phyloP scores from a whole-genome alignment of 176 grass and related monocot genomes.

The Oryza rufipogon region DNA sequence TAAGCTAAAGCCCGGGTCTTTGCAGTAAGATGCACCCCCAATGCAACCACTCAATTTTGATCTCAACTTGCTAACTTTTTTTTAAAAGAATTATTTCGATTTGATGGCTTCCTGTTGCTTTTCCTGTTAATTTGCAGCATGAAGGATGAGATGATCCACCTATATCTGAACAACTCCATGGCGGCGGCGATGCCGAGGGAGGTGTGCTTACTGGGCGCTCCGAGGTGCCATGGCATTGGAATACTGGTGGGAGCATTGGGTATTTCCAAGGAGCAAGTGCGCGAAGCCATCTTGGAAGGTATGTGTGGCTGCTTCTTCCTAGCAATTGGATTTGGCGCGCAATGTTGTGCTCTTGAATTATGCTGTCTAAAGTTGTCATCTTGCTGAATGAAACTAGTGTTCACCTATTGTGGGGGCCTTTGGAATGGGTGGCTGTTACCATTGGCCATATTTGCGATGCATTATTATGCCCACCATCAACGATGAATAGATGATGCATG shows the following conservation, averaged over 20 bases:
- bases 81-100: background rate
- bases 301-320: background rate
- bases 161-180: slow-evolving; percentile 43
- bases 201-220: slow-evolving; percentile 57
- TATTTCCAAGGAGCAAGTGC: slow-evolving; percentile 64
- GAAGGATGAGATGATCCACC: slow-evolving; percentile 79
- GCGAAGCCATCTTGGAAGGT: slow-evolving; percentile 75
- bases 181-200: slow-evolving; percentile 2
- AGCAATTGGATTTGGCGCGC: background rate
- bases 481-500: slow-evolving; percentile 5
- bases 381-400: slow-evolving; percentile 4
- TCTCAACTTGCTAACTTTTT: background rate
- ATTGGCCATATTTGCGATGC: background rate
- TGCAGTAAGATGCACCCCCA: slow-evolving; percentile 53
- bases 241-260: slow-evolving; percentile 61
- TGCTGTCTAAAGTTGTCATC: slow-evolving; percentile 1
- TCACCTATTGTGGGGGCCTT: slow-evolving; percentile 30
- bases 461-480: slow-evolving; percentile 11
- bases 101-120: background rate
- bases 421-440: background rate
- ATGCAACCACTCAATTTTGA: background rate
- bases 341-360: background rate
- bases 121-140: slow-evolving; percentile 36
- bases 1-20: slow-evolving; percentile 64
- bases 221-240: slow-evolving; percentile 61